A percentile compares a stretch with the other conserved stretches of the same genome.
phyloP scores from a whole-genome alignment of 179 eudicot genomes.

The Spinacia oleracea region DNA sequence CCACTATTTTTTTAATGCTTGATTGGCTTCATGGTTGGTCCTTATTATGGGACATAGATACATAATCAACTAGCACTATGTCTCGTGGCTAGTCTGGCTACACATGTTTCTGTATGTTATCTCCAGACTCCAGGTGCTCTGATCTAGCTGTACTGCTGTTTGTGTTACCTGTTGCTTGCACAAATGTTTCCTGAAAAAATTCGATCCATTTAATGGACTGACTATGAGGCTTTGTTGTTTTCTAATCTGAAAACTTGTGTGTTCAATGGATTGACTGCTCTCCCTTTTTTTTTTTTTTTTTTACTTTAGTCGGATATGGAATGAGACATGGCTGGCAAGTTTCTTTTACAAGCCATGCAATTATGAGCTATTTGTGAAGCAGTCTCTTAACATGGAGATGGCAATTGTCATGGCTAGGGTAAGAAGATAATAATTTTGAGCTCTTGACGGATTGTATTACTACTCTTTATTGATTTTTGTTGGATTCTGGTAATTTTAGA shows the following conservation, averaged over 20 bases:
- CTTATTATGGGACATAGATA: not conserved
- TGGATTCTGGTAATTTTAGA: conserved; percentile 32
- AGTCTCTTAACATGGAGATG: conserved; percentile 97
- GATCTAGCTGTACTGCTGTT: not conserved
- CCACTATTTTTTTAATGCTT: not conserved
- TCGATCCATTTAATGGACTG: not conserved
- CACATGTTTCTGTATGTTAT: not conserved
- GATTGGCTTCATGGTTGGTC: conserved; percentile 7
- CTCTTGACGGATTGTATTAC: not conserved
- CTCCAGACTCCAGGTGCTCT: not conserved
- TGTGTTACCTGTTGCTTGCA: not conserved
- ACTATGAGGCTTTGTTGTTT: conserved; percentile 1
- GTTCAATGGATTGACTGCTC: conserved; percentile 3
- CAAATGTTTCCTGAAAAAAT: not conserved
- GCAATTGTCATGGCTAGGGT: conserved; percentile 97
- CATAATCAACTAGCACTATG: not conserved
- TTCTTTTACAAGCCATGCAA: conserved; percentile 97
- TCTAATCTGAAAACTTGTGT: not conserved
- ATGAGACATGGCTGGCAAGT: conserved; percentile 89
- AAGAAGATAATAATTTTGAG: conserved; percentile 16
- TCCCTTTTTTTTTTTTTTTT: conserved; percentile 24
- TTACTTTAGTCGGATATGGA: conserved; percentile 86
- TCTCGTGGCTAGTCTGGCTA: not conserved
- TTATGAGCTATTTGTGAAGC: conserved; percentile 93
- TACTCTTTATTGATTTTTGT: conserved; percentile 6